Evolutionary conservation across 345 rosid species (phyloP), one percentile per base, ranked within the genome.

Genomic region (Gossypium mustelinum): DNA sequence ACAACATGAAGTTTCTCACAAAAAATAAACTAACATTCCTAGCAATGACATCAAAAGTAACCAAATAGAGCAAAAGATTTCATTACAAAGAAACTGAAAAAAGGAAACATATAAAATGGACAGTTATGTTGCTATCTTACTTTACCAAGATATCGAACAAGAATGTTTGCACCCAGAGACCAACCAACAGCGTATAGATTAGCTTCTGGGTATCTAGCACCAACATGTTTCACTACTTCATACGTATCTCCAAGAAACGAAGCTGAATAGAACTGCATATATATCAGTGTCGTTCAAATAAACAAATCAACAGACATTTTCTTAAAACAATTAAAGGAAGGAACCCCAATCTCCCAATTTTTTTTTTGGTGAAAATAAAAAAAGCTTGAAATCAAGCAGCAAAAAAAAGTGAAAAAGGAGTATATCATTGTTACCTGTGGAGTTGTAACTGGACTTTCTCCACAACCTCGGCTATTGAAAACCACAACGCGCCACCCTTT

Each of bases 131-230:
- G 17, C 41, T 13, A 61, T 71, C 83, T 68, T 75, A 90, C 98
- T 90, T 86, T 84, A 76, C 89, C 95, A 82, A 94, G 72, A 85
- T 91, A 94, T 69, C 89, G 90, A 44, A 94, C 95, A 66, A 94
- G 97, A 82, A 92, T 88, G 81, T 94, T 92, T 47, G 94, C 97
- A 47, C 97, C 97, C 43, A 94, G 94, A 78, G 98, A 94, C 97
- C 98, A 94, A 61, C 98, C 97, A 74, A 84, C 87, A 16, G 97
- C 97, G 86, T 94, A 89, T 79, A 94, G 64, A 77, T 94, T 90
- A 72, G 97, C 91, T 41, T 80, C 75, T 2, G 98, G 97, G 81
- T 90, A 91, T 66, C 89, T 84, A 43, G 57, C 57, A 12, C 81
- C 79, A 77, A 92, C 87, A 72, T 86, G 88, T 29, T 71, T 79